Evolutionary conservation across 2,329 filamentous ascomycete genomes (phyloP).

Genomic region (Ophiostoma angusticollis): DNA sequence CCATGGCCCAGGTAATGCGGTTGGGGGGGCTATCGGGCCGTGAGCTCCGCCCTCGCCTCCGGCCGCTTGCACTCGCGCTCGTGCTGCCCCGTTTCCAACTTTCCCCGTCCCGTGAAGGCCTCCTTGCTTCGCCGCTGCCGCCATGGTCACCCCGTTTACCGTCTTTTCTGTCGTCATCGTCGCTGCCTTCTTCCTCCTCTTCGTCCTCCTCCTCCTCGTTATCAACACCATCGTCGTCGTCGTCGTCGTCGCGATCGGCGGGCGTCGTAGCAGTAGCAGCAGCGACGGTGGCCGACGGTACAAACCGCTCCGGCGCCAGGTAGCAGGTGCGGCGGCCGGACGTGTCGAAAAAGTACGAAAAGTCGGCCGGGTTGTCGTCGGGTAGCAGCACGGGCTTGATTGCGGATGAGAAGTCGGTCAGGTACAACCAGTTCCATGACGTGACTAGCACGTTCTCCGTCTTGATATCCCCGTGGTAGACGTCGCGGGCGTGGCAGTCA

Average conservation of each 20-base stretch:
- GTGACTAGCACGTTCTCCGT: constrained; percentile 94
- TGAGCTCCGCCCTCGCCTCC: neutral
- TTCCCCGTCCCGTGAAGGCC: too few relatives aligned
- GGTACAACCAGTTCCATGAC: constrained; percentile 98
- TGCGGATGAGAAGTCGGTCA: constrained; percentile 91
- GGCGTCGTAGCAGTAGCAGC: neutral
- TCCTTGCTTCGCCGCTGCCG: too few relatives aligned
- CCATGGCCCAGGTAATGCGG: constrained; percentile 77
- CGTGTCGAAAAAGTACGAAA: constrained; percentile 95
- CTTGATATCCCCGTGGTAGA: constrained; percentile 98
- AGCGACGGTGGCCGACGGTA: constrained; percentile 51
- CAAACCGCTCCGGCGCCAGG: constrained; percentile 83
- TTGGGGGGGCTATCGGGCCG: constrained; percentile 5
- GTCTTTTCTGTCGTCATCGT: neutral
- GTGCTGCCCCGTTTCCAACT: too few relatives aligned
- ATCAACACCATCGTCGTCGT: constrained; percentile 52
- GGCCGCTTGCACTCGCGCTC: neutral
- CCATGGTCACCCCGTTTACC: too few relatives aligned
- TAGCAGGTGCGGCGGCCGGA: constrained; percentile 89
- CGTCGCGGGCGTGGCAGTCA: constrained; percentile 77
- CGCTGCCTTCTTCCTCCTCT: neutral
- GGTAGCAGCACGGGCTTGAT: constrained; percentile 92
- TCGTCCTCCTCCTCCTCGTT: constrained; percentile 2
- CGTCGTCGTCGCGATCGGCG: constrained; percentile 16
- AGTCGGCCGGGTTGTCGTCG: constrained; percentile 93